Evolutionary conservation across 768 basidiomycete genomes (phyloP).

Genomic region (Nidularia sp.): DNA sequence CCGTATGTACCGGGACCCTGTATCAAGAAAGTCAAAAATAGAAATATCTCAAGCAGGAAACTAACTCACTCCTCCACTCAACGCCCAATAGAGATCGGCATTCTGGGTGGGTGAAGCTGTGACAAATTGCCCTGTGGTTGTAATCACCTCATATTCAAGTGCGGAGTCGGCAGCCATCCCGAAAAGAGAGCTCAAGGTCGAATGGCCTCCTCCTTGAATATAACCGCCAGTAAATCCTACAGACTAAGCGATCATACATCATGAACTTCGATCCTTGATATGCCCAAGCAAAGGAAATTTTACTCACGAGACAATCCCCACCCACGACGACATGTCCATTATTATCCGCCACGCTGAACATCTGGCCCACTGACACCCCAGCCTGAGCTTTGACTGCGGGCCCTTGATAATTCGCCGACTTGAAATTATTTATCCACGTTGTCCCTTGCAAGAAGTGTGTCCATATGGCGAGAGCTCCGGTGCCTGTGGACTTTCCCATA

Average conservation of each 20-base stretch:
- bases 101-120: not conserved
- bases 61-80: not conserved
- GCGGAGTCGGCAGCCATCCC: not conserved
- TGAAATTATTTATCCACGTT: not conserved
- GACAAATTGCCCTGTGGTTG: not conserved
- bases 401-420: not conserved
- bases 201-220: not conserved
- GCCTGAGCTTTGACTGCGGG: not conserved
- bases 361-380: not conserved
- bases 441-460: not conserved
- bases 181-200: not conserved
- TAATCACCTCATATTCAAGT: not conserved
- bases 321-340: not conserved
- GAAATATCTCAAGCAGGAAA: not conserved
- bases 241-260: not conserved
- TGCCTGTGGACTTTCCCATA: not conserved
- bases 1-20: not conserved
- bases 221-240: not conserved
- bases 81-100: not conserved
- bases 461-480: not conserved
- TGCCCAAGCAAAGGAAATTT: not conserved
- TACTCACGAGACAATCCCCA: not conserved
- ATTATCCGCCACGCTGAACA: not conserved
- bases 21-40: not conserved
- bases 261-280: not conserved